Evolutionary conservation across 352 stramenopile species (phyloP).

Genomic region (Globisporangium megalacanthum): DNA sequence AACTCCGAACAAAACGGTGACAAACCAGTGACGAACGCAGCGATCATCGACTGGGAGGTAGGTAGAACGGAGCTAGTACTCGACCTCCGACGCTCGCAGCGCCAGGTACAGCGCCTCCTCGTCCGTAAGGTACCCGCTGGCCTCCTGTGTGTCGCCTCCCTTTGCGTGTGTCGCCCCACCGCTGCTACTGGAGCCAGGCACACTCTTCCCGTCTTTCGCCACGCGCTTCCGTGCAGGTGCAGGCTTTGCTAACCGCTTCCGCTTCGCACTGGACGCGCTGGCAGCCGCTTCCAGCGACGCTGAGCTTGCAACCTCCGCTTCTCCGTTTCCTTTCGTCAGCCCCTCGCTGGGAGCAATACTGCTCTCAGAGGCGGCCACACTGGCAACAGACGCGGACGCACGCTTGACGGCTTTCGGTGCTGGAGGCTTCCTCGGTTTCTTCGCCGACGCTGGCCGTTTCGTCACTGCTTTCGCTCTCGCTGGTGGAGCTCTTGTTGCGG

Average conservation of each 20-base stretch:
- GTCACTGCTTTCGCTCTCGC: background rate
- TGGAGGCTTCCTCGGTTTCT: background rate
- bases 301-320: background rate
- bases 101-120: constrained; percentile 18
- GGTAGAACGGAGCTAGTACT: constrained; percentile 6
- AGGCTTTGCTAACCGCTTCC: constrained; percentile 7
- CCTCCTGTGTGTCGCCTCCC: constrained; percentile 2
- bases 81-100: constrained; percentile 16
- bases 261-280: constrained; percentile 5
- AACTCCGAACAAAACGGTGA: background rate
- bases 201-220: background rate
- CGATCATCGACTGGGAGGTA: background rate
- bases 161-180: background rate
- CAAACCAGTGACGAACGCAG: background rate
- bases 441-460: background rate
- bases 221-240: constrained; percentile 5
- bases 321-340: background rate
- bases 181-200: background rate
- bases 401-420: background rate
- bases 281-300: background rate
- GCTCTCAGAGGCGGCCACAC: too few relatives aligned
- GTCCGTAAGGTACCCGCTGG: constrained; percentile 15
- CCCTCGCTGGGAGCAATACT: too few relatives aligned
- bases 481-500: background rate
- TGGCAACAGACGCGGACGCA: too few relatives aligned